Evolutionary conservation across 2,329 filamentous ascomycete species (phyloP).

Genomic region (Claviceps paspali): DNA sequence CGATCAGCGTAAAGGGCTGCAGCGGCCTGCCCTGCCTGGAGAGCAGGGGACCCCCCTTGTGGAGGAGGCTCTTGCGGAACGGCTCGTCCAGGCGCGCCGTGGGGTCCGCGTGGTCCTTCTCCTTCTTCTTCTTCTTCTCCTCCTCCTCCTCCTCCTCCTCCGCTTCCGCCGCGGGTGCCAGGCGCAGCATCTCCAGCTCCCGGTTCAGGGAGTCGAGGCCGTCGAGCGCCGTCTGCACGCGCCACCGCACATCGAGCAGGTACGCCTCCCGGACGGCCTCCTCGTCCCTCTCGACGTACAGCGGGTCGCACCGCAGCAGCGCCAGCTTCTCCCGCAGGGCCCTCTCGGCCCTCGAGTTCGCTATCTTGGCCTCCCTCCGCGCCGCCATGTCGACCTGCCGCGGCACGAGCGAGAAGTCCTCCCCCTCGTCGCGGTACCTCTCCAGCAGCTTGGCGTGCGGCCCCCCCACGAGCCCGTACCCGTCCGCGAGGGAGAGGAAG

Average conservation of each 20-base stretch:
- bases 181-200: constrained; percentile 68
- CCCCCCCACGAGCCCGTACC: constrained; percentile 56
- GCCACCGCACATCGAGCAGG: constrained; percentile 58
- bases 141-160: constrained; percentile 22
- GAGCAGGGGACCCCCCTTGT: constrained; percentile 55
- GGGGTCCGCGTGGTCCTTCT: constrained; percentile 20
- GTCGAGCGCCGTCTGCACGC: constrained; percentile 68
- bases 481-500: constrained; percentile 63
- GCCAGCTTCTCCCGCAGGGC: constrained; percentile 72
- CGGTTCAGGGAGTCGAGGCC: constrained; percentile 74
- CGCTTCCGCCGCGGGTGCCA: constrained; percentile 44
- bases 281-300: constrained; percentile 56
- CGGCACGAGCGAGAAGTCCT: constrained; percentile 57
- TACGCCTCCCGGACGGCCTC: constrained; percentile 68
- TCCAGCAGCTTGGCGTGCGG: constrained; percentile 55
- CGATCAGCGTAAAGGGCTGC: constrained; percentile 77
- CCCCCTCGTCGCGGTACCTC: constrained; percentile 55
- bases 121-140: constrained; percentile 17
- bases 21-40: constrained; percentile 69
- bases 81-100: constrained; percentile 61
- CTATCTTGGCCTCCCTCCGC: constrained; percentile 71
- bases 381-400: constrained; percentile 42
- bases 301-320: constrained; percentile 27
- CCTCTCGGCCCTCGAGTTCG: constrained; percentile 72
- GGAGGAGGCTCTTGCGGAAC: constrained; percentile 29